Evolutionary conservation across 2,329 filamentous ascomycete species (phyloP), one percentile per base, ranked within the genome.

Genomic region (Nigrospora osmanthi): DNA sequence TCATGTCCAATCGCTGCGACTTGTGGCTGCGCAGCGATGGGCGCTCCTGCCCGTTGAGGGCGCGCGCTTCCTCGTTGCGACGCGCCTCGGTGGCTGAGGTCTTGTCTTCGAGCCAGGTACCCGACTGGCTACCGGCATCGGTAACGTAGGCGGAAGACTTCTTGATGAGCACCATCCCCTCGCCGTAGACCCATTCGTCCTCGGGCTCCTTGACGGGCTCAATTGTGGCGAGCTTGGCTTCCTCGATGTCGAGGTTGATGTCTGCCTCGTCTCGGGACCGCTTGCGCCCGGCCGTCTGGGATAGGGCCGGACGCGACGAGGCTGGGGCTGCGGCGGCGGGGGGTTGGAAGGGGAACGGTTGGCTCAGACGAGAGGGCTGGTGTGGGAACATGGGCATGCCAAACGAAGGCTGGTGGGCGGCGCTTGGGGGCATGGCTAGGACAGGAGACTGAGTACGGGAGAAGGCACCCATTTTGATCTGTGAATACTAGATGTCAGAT

Each of bases 231-330:
- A 61, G 57, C 45, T 63, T 63, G 11, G 57, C 58, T 42, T 65
- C 59, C 44, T 65, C 62, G 23, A 80, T 73, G 53, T 82, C 77
- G 43, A 87, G 78, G 55, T 87, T 86, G 51, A 75, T 68, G 23
- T 75, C 73, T 46, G 85, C 83, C 63, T 90, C 85, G 57, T 87
- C 83, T 59, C 85, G 78, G 50, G 84, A 87, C 54, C 86, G 82
- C 68, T 90, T 90, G 60, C 84, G 81, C 53, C 85, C 83, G 54
- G 78, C 78, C n/a, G 63, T 61, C 36, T 59, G 57, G 35, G 57
- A 53, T 39, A 47, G 54, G 42, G 45, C 43, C 14, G 58, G 51
- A 19, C 56, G 50, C 34, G 57, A 49, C 16, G 60, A 52, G 37
- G 49, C 32, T 38, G 58, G 60, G 19, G 60, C 54, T 57, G 62